Evolutionary conservation across 2,329 filamentous ascomycete species (phyloP).

Genomic region (Botrytis galanthina): DNA sequence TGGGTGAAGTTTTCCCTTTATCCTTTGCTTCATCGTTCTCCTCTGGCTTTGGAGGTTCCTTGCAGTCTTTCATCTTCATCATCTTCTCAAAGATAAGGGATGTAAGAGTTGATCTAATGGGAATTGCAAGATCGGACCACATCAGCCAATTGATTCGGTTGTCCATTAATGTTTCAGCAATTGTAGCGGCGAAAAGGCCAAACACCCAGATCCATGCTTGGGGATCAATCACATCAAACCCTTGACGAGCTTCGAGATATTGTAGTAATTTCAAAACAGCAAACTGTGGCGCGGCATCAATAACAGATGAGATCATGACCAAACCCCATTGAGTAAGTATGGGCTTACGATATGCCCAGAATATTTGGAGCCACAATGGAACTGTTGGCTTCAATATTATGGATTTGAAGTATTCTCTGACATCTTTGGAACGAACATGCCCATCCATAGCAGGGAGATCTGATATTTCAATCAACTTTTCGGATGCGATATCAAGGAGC

Average conservation of each 20-base stretch:
- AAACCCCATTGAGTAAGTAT: slow-evolving; percentile 46
- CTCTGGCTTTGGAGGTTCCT: slow-evolving; percentile 42
- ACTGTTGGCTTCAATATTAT: slow-evolving; percentile 42
- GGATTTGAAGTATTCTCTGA: slow-evolving; percentile 49
- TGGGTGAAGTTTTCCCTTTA: slow-evolving; percentile 11
- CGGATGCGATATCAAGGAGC: slow-evolving; percentile 53
- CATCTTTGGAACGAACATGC: slow-evolving; percentile 49
- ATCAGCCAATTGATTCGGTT: slow-evolving; percentile 29
- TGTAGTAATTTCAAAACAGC: slow-evolving; percentile 28
- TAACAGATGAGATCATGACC: slow-evolving; percentile 22
- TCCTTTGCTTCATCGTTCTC: slow-evolving; percentile 14
- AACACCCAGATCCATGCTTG: slow-evolving; percentile 28
- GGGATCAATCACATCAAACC: slow-evolving; percentile 23
- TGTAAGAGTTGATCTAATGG: slow-evolving; percentile 66
- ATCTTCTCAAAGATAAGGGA: slow-evolving; percentile 73
- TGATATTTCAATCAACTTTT: slow-evolving; percentile 57
- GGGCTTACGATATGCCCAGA: slow-evolving; percentile 33
- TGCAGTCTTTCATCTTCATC: slow-evolving; percentile 68
- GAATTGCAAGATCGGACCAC: slow-evolving; percentile 37
- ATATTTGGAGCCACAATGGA: slow-evolving; percentile 54
- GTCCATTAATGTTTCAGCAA: slow-evolving; percentile 25
- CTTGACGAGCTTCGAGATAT: slow-evolving; percentile 26
- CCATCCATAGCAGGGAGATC: slow-evolving; percentile 62
- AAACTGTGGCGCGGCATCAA: slow-evolving; percentile 30
- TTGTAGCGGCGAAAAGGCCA: slow-evolving; percentile 23